Evolutionary conservation across 768 basidiomycete species (phyloP), one percentile per base, ranked within the genome.

Genomic region (Collybia mongolica): DNA sequence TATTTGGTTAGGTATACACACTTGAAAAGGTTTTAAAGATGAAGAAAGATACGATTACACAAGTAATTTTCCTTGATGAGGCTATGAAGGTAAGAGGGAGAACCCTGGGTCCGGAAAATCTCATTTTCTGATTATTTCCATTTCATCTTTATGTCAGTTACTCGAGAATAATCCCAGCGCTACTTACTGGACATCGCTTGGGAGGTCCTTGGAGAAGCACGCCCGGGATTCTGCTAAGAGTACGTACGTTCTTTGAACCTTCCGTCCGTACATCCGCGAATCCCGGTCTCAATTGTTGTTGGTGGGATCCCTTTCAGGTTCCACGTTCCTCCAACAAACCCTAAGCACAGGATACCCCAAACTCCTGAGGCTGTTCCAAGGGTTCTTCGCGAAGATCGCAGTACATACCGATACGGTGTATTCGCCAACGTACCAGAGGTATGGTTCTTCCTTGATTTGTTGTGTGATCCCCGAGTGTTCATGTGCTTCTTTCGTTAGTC

Each of bases 341-440:
- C 71, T 99, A 36, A 85, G 86, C 56, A 74, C 83, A 2, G 89
- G 90, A 15, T 98, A 98, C 68, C 93, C 95, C 2, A 81, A 82
- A 43, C 74, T 99, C 2, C 66, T 99, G 7, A 81, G 97, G 8
- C 77, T 98, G 2, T 95, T 99, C 69, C 97, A 99, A 48, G 93
- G 94, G 36, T 97, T 99, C 71, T 99, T 99, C 64, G 84, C 88
- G 24, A 94, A 94, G 65, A 93, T 98, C 46, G 85, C 93, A 2
- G 88, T 96, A 9, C 91, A 98, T 63, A 97, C 97, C 1, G 96
- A 98, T 61, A 98, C 97, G 0, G 73, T 90, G 5, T 98, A 98
- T 64, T 86, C 83, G 0, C 82, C 86, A 46, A 76, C 81, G 0
- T 80, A 88, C 44, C 97, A 99, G 70, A 93, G 91, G 93, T 90